Percentiles rank a stretch among this genome's conserved stretches.
Evolutionary conservation across 2,329 filamentous ascomycete genomes (phyloP).

Genomic region (Colletotrichum tropicicola): DNA sequence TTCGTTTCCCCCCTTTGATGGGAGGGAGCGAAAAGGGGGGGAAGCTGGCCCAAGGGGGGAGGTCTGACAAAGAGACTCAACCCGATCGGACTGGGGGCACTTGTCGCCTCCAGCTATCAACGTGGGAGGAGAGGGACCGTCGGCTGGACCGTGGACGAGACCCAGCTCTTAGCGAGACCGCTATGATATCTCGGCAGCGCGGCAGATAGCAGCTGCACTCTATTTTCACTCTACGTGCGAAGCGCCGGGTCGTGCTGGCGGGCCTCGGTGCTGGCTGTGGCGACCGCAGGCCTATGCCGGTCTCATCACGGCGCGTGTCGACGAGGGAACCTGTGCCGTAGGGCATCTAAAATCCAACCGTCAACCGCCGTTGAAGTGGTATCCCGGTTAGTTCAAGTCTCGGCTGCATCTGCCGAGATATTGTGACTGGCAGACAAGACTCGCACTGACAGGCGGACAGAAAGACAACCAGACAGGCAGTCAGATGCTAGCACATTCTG

Average conservation of each 20-base stretch:
- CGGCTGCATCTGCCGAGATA: conserved; percentile 5
- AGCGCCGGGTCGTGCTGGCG: background rate
- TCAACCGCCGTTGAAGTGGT: too few relatives aligned
- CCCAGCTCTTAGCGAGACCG: background rate
- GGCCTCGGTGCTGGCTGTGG: background rate
- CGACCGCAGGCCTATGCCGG: background rate
- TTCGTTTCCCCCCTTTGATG: too few relatives aligned
- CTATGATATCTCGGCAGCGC: conserved; percentile 1
- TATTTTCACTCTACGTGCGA: conserved; percentile 4
- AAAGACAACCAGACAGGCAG: too few relatives aligned
- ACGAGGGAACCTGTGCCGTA: too few relatives aligned
- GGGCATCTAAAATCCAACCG: too few relatives aligned
- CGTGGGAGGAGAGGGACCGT: background rate
- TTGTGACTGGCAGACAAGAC: background rate
- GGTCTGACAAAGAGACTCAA: background rate
- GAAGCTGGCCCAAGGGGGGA: background rate
- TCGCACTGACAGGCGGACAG: background rate
- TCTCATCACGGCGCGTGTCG: background rate
- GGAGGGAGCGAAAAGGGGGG: too few relatives aligned
- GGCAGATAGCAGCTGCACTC: background rate
- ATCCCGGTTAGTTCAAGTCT: background rate
- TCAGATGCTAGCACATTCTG: too few relatives aligned
- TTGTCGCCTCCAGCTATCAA: background rate
- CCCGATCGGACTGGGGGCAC: background rate
- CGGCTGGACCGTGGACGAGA: background rate